Base-by-base conservation (phyloP, 1,284 basidiomycete species). In the Leccinum griseonigrum region DNA sequence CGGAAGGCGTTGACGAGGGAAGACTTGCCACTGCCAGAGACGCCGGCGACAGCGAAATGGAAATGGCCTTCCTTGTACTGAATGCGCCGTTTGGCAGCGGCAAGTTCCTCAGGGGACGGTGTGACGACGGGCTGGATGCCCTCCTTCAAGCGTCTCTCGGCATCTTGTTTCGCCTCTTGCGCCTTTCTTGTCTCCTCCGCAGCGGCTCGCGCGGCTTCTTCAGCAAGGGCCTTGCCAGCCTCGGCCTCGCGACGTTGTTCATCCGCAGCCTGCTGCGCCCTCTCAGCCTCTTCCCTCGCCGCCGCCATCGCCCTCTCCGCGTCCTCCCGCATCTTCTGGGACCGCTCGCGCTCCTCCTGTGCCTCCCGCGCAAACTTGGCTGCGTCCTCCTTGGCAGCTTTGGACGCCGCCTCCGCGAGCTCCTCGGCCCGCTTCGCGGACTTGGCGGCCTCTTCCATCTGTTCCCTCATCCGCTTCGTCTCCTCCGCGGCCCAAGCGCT, bases 401-500 rank as follows among this genome's bases (percentile, higher is more conserved):
- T 51, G 7, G 50, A 51, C 18, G 50, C 50, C 14, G 6, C 50
- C 50, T 51, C 50, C 26, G 50, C 26, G 11, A 51, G 26, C 7
- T 51, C 50, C 14, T 16, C 22, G 22, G 50, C 50, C 8, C 50
- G 50, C 14, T 28, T 51, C 50, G 8, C 0, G 13, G 14, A 7
- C 14, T 51, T 8, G 7, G 22, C 4, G 2, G 26, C 50, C 50
- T 51, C 50, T 28, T 26, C 50, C 50, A 28, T 51, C 50, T 51
- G 50, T 28, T 2, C 5, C 28, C 16, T 51, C 50, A 51, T 10
- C 8, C 50, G 29, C 9, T 48, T 34, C 1, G 8, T 26, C 31
- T 71, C 59, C 14, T 54, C 62, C 0, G 52, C 52, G 1, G 58
- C 62, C 1, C 46, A 48, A 4, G 54, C 58, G 0, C 65, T 61